phyloP scores from a whole-genome alignment of 441 rosid genomes.

The Hypseocharis bilobata region DNA sequence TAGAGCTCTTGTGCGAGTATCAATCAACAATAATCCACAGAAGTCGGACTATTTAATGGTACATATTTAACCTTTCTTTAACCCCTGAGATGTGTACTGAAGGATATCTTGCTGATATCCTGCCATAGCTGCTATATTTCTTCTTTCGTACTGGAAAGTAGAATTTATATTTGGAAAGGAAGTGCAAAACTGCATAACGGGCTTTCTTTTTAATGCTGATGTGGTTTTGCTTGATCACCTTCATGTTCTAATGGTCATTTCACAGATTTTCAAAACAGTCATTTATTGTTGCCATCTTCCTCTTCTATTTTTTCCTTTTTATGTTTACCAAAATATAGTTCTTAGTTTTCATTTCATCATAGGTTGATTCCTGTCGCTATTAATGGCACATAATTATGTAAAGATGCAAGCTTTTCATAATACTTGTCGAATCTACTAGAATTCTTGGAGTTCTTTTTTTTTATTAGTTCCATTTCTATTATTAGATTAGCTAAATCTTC shows the following conservation, averaged over 20 bases:
- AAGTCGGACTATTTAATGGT: conserved; percentile 82
- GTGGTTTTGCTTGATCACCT: conserved; percentile 1
- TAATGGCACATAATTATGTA: background rate
- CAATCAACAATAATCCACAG: conserved; percentile 37
- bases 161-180: background rate
- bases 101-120: conserved; percentile 1
- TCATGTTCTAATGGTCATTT: background rate
- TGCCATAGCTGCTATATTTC: background rate
- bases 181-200: background rate
- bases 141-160: conserved; percentile 4
- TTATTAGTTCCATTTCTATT: conserved; percentile 11
- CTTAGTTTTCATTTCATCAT: too few relatives aligned
- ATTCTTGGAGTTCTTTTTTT: background rate
- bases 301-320: background rate
- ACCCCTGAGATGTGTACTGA: background rate
- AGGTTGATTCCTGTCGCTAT: background rate
- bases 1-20: conserved; percentile 66
- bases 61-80: conserved; percentile 18
- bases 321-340: too few relatives aligned
- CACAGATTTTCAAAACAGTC: background rate
- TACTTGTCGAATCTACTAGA: background rate
- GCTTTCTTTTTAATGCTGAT: background rate
- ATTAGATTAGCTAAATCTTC: conserved; percentile 12
- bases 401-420: background rate
- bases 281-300: conserved; percentile 1